These are phyloP conservation scores for Termitomyces sp. DNA, from an alignment of 768 basidiomycete species.

Conservation along the genomic window DNA sequence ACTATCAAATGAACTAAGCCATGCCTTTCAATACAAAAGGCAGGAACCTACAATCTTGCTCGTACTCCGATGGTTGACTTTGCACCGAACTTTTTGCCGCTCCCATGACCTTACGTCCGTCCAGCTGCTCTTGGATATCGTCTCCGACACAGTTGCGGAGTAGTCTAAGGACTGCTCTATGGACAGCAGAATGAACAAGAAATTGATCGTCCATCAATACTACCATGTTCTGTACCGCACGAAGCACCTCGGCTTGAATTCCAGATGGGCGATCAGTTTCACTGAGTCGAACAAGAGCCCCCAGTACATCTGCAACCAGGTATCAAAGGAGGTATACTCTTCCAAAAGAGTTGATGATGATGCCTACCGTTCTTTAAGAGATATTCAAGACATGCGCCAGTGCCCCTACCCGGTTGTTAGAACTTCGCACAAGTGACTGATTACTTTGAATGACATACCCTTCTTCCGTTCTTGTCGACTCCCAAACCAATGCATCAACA, in stretches of 20 bases:
- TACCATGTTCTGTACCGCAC: constrained; percentile 86
- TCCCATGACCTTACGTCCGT: constrained; percentile 76
- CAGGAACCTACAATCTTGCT: constrained; percentile 70
- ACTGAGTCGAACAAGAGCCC: constrained; percentile 79
- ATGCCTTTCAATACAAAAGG: not conserved
- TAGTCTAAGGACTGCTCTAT: constrained; percentile 80
- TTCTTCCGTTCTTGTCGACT: constrained; percentile 79
- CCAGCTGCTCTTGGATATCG: constrained; percentile 82
- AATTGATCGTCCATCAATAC: constrained; percentile 91
- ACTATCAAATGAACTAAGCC: constrained; percentile 39
- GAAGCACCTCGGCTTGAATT: constrained; percentile 86
- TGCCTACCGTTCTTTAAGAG: constrained; percentile 78
- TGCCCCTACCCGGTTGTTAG: constrained; percentile 46
- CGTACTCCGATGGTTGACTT: constrained; percentile 80
- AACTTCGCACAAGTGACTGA: not conserved
- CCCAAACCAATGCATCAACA: constrained; percentile 82
- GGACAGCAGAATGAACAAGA: constrained; percentile 85
- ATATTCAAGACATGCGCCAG: constrained; percentile 88
- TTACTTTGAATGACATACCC: constrained; percentile 50
- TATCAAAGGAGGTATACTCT: constrained; percentile 37
- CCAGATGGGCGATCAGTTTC: constrained; percentile 82
- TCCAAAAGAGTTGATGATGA: constrained; percentile 64
- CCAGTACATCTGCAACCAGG: constrained; percentile 60
- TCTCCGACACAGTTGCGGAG: constrained; percentile 89
- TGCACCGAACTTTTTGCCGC: constrained; percentile 70